A percentile compares a stretch with the other conserved stretches of the same genome.
Evolutionary conservation across 2,329 filamentous ascomycete genomes (phyloP).

Genomic region (Xylariaceae sp.): DNA sequence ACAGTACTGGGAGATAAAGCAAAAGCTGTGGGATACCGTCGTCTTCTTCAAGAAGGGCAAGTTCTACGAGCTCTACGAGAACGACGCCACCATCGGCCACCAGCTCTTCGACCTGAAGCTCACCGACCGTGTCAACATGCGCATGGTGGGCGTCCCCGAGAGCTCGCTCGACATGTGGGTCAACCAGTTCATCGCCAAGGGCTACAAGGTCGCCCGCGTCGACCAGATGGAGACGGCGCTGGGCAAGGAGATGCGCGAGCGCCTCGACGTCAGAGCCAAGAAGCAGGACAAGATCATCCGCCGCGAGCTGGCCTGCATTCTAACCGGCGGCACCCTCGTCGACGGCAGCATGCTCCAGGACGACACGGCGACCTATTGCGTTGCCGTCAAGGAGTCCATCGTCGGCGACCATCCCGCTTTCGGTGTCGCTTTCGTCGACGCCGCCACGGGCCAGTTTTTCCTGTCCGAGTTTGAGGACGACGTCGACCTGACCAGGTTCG

Average conservation of each 20-base stretch:
- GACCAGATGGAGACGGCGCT: conserved; percentile 96
- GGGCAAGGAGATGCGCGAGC: conserved; percentile 98
- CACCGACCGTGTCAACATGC: conserved; percentile 98
- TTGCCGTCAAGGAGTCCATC: conserved; percentile 85
- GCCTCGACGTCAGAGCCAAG: conserved; percentile 65
- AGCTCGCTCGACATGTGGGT: conserved; percentile 96
- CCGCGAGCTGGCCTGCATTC: conserved; percentile 84
- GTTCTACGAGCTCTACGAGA: conserved; percentile 98
- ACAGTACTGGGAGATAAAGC: conserved; percentile 99
- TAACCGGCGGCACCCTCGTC: conserved; percentile 90
- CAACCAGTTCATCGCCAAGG: conserved; percentile 97
- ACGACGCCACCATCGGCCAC: conserved; percentile 94
- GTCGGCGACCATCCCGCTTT: conserved; percentile 78
- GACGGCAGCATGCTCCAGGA: conserved; percentile 97
- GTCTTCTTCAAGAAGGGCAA: conserved; percentile 99
- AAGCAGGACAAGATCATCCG: conserved; percentile 93
- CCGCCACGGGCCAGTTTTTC: conserved; percentile 92
- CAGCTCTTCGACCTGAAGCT: conserved; percentile 97
- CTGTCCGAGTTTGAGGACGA: conserved; percentile 93
- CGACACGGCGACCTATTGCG: conserved; percentile 96
- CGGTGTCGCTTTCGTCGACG: conserved; percentile 91
- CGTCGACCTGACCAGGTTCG: conserved; percentile 91
- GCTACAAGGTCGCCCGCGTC: conserved; percentile 94
- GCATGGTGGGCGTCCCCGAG: conserved; percentile 98
- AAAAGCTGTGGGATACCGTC: conserved; percentile 95